Percentiles rank a stretch among this genome's conserved stretches.
Evolutionary conservation across 2,329 filamentous ascomycete genomes (phyloP).

Genomic region (Colletotrichum nymphaeae): DNA sequence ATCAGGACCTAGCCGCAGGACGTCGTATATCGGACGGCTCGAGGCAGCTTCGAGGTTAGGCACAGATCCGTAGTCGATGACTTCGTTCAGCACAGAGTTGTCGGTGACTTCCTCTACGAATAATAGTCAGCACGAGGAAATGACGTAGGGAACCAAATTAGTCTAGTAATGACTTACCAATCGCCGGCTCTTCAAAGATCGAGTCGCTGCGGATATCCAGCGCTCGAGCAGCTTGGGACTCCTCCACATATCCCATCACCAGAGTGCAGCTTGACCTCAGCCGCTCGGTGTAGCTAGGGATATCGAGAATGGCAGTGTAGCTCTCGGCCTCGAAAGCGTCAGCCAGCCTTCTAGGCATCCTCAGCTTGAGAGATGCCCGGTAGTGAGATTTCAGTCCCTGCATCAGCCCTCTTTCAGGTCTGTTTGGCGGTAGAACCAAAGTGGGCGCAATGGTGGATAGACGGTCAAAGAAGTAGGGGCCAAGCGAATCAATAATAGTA

Average conservation of each 20-base stretch:
- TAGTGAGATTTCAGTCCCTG: slow-evolving; percentile 60
- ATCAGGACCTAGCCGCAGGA: slow-evolving; percentile 61
- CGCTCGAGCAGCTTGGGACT: slow-evolving; percentile 57
- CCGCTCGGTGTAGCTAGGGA: slow-evolving; percentile 56
- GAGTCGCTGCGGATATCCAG: slow-evolving; percentile 53
- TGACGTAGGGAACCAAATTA: fast-evolving
- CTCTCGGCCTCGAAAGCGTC: slow-evolving; percentile 62
- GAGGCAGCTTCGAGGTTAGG: slow-evolving; percentile 57
- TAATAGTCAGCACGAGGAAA: slow-evolving; percentile 33
- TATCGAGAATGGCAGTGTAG: slow-evolving; percentile 62
- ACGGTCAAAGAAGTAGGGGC: slow-evolving; percentile 66
- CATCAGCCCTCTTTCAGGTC: slow-evolving; percentile 45
- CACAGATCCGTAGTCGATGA: slow-evolving; percentile 64
- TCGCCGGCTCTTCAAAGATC: slow-evolving; percentile 56
- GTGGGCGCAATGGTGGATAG: slow-evolving; percentile 63
- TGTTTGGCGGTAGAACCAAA: slow-evolving; percentile 44
- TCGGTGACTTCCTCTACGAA: slow-evolving; percentile 54
- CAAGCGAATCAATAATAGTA: slow-evolving; percentile 67
- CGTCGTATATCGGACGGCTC: slow-evolving; percentile 52
- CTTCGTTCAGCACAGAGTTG: slow-evolving; percentile 51
- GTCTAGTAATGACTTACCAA: slow-evolving; percentile 50
- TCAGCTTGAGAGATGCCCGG: slow-evolving; percentile 56
- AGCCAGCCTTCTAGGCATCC: slow-evolving; percentile 53
- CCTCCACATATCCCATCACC: slow-evolving; percentile 64
- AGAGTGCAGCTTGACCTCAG: slow-evolving; percentile 63